phyloP scores from a whole-genome alignment of 2,329 filamentous ascomycete species.

The Diplodia corticola region DNA sequence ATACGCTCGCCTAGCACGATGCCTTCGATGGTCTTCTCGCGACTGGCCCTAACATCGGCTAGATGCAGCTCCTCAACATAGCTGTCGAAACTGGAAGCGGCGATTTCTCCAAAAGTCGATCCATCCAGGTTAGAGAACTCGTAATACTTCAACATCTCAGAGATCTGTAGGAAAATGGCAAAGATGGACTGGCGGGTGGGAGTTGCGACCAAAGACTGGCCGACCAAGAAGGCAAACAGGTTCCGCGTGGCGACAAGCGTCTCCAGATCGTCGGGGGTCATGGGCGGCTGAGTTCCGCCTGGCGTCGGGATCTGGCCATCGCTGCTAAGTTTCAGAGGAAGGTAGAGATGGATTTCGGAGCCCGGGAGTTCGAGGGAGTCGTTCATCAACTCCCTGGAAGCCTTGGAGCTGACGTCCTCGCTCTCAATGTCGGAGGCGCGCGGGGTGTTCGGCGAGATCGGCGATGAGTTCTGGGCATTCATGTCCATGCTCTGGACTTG shows the following conservation, averaged over 20 bases:
- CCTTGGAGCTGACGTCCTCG: slow-evolving; percentile 49
- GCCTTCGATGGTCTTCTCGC: slow-evolving; percentile 86
- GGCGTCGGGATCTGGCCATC: slow-evolving; percentile 44
- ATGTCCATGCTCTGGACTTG: slow-evolving; percentile 32
- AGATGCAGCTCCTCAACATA: slow-evolving; percentile 77
- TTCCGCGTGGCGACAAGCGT: slow-evolving; percentile 62
- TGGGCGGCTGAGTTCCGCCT: slow-evolving; percentile 30
- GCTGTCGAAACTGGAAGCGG: slow-evolving; percentile 65
- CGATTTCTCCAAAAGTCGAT: slow-evolving; percentile 64
- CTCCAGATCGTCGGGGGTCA: slow-evolving; percentile 53
- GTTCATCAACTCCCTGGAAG: slow-evolving; percentile 46
- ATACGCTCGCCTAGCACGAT: slow-evolving; percentile 87
- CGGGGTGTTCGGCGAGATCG: slow-evolving; percentile 26
- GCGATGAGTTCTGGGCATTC: slow-evolving; percentile 32
- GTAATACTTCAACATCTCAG: slow-evolving; percentile 57
- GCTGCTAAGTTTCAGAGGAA: slow-evolving; percentile 58
- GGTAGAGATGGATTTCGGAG: slow-evolving; percentile 57
- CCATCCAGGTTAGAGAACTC: slow-evolving; percentile 63
- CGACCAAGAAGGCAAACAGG: slow-evolving; percentile 64
- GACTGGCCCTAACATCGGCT: slow-evolving; percentile 76
- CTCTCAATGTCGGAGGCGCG: slow-evolving; percentile 34
- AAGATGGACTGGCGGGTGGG: slow-evolving; percentile 57
- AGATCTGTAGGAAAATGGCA: slow-evolving; percentile 62
- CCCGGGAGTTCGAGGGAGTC: slow-evolving; percentile 50
- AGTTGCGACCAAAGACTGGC: slow-evolving; percentile 62